A percentile compares a stretch with the other conserved stretches of the same genome.
These are phyloP conservation scores for Coemansia linderi DNA, from an alignment of 371 early-diverging fungal species.

Conservation along the genomic window DNA sequence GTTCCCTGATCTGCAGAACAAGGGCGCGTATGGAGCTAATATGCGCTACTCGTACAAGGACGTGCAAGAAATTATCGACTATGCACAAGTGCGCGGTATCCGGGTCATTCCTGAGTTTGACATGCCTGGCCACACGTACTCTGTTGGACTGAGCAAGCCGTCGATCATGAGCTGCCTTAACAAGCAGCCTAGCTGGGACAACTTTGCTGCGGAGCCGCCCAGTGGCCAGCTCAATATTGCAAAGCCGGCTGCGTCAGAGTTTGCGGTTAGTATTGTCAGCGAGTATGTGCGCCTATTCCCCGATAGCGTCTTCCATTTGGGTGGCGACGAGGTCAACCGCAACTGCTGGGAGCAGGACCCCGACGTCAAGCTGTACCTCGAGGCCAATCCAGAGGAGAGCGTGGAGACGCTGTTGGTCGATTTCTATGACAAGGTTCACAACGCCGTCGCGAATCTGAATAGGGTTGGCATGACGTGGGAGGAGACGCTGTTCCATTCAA, in stretches of 20 bases:
- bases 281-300: slow-evolving; percentile 66
- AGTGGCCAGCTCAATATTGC: slow-evolving; percentile 76
- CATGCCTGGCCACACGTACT: slow-evolving; percentile 76
- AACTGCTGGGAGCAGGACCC: slow-evolving; percentile 64
- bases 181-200: slow-evolving; percentile 59
- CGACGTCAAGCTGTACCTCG: slow-evolving; percentile 47
- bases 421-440: slow-evolving; percentile 51
- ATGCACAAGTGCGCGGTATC: slow-evolving; percentile 72
- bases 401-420: slow-evolving; percentile 43
- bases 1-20: slow-evolving; percentile 66
- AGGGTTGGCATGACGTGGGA: slow-evolving; percentile 64
- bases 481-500: slow-evolving; percentile 61
- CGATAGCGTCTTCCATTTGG: slow-evolving; percentile 72
- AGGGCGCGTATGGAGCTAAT: slow-evolving; percentile 67
- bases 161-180: slow-evolving; percentile 60
- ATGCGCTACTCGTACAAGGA: slow-evolving; percentile 67
- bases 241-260: slow-evolving; percentile 59
- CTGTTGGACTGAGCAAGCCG: slow-evolving; percentile 57
- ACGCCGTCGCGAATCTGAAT: slow-evolving; percentile 26
- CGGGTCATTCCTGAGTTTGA: slow-evolving; percentile 81
- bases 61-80: slow-evolving; percentile 63
- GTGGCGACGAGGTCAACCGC: slow-evolving; percentile 77
- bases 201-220: slow-evolving; percentile 69
- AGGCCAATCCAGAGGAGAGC: slow-evolving; percentile 28
- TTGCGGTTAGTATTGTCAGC: slow-evolving; percentile 64